A percentile compares a stretch with the other conserved stretches of the same genome.
phyloP scores from a whole-genome alignment of 441 rosid genomes.

The Cnidoscolus chayamansa region DNA sequence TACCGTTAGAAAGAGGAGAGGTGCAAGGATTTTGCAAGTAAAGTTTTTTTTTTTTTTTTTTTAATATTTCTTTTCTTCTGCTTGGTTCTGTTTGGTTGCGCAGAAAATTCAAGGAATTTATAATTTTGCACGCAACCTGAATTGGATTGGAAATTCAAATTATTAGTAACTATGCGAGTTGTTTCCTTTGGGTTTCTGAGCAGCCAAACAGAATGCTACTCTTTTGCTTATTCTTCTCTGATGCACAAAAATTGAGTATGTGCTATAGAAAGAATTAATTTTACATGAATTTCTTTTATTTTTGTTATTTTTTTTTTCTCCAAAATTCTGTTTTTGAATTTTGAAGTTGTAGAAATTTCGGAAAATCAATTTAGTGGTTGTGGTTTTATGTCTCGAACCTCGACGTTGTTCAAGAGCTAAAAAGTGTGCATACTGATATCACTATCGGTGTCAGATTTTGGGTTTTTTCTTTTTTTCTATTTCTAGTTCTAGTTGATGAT shows the following conservation, averaged over 20 bases:
- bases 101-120: constrained; percentile 27
- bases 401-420: neutral
- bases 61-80: neutral
- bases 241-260: neutral
- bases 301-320: neutral
- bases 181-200: constrained; percentile 15
- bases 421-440: neutral
- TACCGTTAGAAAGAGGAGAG: constrained; percentile 17
- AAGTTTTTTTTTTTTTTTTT: neutral
- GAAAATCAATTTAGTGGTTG: neutral
- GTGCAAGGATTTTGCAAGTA: constrained; percentile 1
- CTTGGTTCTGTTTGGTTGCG: constrained; percentile 33
- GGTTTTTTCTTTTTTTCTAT: no score
- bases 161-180: neutral
- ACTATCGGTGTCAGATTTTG: constrained; percentile 4
- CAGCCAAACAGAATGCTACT: constrained; percentile 11
- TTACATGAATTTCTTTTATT: neutral
- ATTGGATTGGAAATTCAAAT: neutral
- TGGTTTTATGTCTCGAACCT: constrained; percentile 1
- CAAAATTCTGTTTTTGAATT: constrained; percentile 17
- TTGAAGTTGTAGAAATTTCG: neutral
- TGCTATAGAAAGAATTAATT: neutral
- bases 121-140: neutral
- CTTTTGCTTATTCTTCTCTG: neutral
- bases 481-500: neutral